Conservation (phyloP, 768 basidiomycete genomes). For the Kwoniella bestiolae region DNA sequence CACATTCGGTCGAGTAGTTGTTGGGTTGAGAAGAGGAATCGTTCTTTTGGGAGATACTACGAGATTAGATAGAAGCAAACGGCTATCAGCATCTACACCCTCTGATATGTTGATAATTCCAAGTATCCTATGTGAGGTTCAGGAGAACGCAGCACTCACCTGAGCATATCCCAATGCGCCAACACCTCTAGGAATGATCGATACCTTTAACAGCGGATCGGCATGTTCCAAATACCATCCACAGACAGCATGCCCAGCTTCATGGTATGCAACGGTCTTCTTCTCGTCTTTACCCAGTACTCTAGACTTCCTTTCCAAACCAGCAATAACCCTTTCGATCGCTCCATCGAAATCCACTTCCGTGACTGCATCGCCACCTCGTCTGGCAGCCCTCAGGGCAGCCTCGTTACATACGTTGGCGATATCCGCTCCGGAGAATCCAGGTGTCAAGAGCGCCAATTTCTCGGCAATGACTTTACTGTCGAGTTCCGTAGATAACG, state of each 20-base stretch:
- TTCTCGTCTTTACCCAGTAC: conserved; percentile 95
- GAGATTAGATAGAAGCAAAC: background rate
- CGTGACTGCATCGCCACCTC: conserved; percentile 74
- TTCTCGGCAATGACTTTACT: conserved; percentile 74
- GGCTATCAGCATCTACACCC: conserved; percentile 3
- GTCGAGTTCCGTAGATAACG: conserved; percentile 61
- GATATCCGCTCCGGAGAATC: conserved; percentile 98
- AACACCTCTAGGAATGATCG: conserved; percentile 94
- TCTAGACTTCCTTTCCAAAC: conserved; percentile 91
- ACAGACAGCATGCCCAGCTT: conserved; percentile 97
- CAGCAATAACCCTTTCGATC: conserved; percentile 96
- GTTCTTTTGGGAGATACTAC: conserved; percentile 88
- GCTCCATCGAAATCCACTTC: conserved; percentile 93
- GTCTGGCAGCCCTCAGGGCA: conserved; percentile 89
- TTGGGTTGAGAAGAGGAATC: conserved; percentile 91
- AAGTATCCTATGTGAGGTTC: too few species aligned
- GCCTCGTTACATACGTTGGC: conserved; percentile 99
- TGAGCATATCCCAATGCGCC: conserved; percentile 97
- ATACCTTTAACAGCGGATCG: conserved; percentile 94
- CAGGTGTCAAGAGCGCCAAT: conserved; percentile 92
- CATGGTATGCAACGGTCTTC: conserved; percentile 97
- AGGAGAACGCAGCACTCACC: conserved; percentile 59
- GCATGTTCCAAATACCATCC: conserved; percentile 99
- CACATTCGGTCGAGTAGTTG: conserved; percentile 95
- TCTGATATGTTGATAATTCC: too few species aligned